A percentile compares a stretch with the other conserved stretches of the same genome.
phyloP scores from a whole-genome alignment of 768 basidiomycete genomes.

The Phanerochaete sordida region DNA sequence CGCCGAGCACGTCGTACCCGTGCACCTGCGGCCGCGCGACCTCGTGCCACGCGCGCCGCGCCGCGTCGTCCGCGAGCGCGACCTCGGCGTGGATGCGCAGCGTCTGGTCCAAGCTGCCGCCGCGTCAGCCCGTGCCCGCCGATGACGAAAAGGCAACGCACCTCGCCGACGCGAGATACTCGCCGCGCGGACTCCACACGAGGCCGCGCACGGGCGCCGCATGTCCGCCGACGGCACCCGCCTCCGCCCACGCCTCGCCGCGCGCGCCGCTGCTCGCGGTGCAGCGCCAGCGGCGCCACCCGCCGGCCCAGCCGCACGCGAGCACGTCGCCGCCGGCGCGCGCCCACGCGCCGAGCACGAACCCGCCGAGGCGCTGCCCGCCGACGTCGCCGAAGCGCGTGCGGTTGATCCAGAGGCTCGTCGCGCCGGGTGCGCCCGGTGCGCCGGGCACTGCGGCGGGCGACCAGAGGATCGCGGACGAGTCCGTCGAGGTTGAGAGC shows the following conservation, averaged over 20 bases:
- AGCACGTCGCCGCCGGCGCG: slow-evolving; percentile 57
- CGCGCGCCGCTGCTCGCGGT: slow-evolving; percentile 1
- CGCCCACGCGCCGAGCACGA: slow-evolving; percentile 88
- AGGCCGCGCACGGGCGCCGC: slow-evolving; percentile 74
- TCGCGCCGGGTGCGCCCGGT: slow-evolving; percentile 34
- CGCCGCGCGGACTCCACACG: slow-evolving; percentile 83
- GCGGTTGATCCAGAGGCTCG: slow-evolving; percentile 84
- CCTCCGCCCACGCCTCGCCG: slow-evolving; percentile 65
- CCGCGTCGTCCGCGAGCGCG: slow-evolving; percentile 19
- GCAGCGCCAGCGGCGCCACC: slow-evolving; percentile 85
- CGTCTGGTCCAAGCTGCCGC: slow-evolving; percentile 79
- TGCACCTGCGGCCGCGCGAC: slow-evolving; percentile 92
- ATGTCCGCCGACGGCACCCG: slow-evolving; percentile 84
- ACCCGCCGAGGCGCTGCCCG: slow-evolving; percentile 87
- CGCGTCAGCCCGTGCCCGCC: not conserved
- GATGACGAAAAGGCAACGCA: slow-evolving; percentile 32
- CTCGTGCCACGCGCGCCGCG: slow-evolving; percentile 65
- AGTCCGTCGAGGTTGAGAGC: slow-evolving; percentile 93
- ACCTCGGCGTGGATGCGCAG: slow-evolving; percentile 79
- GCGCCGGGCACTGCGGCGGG: slow-evolving; percentile 51
- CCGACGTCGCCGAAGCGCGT: slow-evolving; percentile 94
- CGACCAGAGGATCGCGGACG: slow-evolving; percentile 93
- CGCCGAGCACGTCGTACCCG: slow-evolving; percentile 88
- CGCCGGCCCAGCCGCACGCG: slow-evolving; percentile 93
- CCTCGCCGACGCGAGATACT: slow-evolving; percentile 86